A percentile compares a stretch with the other conserved stretches of the same genome.
Evolutionary conservation across 768 basidiomycete species (phyloP).

Genomic region (Boletus patriciae): DNA sequence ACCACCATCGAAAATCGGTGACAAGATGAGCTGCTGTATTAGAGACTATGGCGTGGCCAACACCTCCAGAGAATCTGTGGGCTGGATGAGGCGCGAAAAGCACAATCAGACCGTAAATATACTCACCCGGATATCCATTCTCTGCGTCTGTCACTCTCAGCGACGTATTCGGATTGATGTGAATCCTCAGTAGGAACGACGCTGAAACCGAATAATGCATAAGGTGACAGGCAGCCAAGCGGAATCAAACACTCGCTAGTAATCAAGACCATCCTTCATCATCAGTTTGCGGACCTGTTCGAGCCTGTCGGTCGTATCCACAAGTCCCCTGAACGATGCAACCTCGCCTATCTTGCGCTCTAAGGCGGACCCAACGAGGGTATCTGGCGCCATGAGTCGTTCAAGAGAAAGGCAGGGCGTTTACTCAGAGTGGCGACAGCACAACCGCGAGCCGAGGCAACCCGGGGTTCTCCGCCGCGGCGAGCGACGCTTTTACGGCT

Average conservation of each 20-base stretch:
- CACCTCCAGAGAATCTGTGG: slow-evolving; percentile 61
- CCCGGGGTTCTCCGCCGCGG: too few species aligned
- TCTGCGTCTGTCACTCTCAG: slow-evolving; percentile 70
- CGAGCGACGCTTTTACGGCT: too few species aligned
- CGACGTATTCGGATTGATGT: slow-evolving; percentile 81
- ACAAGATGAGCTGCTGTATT: slow-evolving; percentile 67
- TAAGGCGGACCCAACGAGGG: slow-evolving; percentile 71
- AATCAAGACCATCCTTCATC: slow-evolving; percentile 67
- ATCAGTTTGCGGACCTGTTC: slow-evolving; percentile 64
- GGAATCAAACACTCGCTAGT: slow-evolving; percentile 56
- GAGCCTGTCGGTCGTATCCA: slow-evolving; percentile 61
- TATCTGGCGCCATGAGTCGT: slow-evolving; percentile 58
- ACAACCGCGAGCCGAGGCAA: too few species aligned
- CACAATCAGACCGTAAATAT: slow-evolving; percentile 29
- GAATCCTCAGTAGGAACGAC: slow-evolving; percentile 78
- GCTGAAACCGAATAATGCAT: slow-evolving; percentile 39
- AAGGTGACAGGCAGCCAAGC: slow-evolving; percentile 6
- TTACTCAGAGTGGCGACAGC: slow-evolving; percentile 19
- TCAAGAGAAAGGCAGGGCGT: slow-evolving; percentile 47
- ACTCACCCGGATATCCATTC: slow-evolving; percentile 76
- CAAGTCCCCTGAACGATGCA: slow-evolving; percentile 49
- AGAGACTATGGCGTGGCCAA: slow-evolving; percentile 72
- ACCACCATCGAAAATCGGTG: slow-evolving; percentile 82
- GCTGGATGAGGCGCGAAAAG: slow-evolving; percentile 12
- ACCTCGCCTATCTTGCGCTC: slow-evolving; percentile 69